These are phyloP conservation scores for Circinella minor DNA, from an alignment of 371 early-diverging fungal species.

Conservation along the genomic window DNA sequence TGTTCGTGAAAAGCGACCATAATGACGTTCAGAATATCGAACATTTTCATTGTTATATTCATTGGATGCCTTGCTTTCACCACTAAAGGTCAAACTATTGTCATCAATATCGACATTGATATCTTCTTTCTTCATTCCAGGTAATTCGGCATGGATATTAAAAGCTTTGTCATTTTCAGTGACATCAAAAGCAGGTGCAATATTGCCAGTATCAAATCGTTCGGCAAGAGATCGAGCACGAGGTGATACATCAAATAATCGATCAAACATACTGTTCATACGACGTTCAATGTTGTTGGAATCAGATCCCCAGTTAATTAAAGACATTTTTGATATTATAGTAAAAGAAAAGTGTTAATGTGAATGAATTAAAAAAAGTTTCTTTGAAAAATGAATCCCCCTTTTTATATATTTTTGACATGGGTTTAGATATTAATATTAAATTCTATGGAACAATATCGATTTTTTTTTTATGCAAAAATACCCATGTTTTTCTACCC, in stretches of 20 bases:
- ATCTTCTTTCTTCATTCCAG: conserved; percentile 37
- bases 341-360: too few relatives aligned
- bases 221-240: not conserved
- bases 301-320: conserved; percentile 39
- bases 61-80: conserved; percentile 21
- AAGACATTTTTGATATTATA: conserved; percentile 26
- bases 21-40: conserved; percentile 52
- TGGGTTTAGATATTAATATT: too few relatives aligned
- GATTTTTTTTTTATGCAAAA: too few relatives aligned
- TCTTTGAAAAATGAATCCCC: too few relatives aligned
- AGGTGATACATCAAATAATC: conserved; percentile 15
- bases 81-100: conserved; percentile 23
- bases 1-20: conserved; percentile 55
- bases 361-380: too few relatives aligned
- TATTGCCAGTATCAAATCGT: conserved; percentile 1
- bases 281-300: conserved; percentile 32
- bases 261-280: conserved; percentile 37
- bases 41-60: conserved; percentile 24
- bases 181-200: conserved; percentile 28
- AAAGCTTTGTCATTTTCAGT: conserved; percentile 30
- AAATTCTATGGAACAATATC: too few relatives aligned
- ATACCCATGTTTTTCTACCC: too few relatives aligned
- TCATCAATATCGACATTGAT: conserved; percentile 27
- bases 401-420: too few relatives aligned
- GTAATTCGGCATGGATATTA: conserved; percentile 32